Evolutionary conservation across 768 basidiomycete genomes (phyloP).

Genomic region (Aureoboletus auriporus): DNA sequence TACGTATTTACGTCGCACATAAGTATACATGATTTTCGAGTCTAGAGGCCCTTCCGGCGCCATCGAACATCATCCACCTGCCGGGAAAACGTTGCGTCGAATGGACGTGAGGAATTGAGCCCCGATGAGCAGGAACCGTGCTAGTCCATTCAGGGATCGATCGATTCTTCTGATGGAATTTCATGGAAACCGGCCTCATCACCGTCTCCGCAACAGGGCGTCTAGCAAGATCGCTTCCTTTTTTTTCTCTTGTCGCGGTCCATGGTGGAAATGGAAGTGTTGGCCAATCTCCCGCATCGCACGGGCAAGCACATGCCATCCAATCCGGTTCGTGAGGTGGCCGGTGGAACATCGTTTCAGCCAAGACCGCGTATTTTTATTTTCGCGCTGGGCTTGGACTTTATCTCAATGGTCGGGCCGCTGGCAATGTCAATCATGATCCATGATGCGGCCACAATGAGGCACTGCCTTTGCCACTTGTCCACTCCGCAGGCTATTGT

Average conservation of each 20-base stretch:
- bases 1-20: slow-evolving; percentile 20
- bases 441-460: too few species aligned
- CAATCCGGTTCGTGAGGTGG: neutral
- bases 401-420: too few species aligned
- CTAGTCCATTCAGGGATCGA: slow-evolving; percentile 24
- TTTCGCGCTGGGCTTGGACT: too few species aligned
- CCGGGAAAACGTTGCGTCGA: slow-evolving; percentile 7
- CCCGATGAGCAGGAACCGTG: neutral
- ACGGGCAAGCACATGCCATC: neutral
- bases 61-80: slow-evolving; percentile 1
- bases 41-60: slow-evolving; percentile 4
- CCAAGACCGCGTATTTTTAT: neutral
- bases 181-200: slow-evolving; percentile 27
- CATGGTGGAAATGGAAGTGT: slow-evolving; percentile 4
- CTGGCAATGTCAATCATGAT: neutral
- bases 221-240: slow-evolving; percentile 2
- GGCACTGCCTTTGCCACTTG: too few species aligned
- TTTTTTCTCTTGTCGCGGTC: neutral
- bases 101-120: neutral
- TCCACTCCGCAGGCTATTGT: neutral
- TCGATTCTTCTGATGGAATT: slow-evolving; percentile 33
- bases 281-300: neutral
- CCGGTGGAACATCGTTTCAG: slow-evolving; percentile 4
- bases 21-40: neutral
- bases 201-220: neutral